Base-by-base conservation (phyloP, 495 filamentous ascomycete genomes). In the Trichoderma gamsii region DNA sequence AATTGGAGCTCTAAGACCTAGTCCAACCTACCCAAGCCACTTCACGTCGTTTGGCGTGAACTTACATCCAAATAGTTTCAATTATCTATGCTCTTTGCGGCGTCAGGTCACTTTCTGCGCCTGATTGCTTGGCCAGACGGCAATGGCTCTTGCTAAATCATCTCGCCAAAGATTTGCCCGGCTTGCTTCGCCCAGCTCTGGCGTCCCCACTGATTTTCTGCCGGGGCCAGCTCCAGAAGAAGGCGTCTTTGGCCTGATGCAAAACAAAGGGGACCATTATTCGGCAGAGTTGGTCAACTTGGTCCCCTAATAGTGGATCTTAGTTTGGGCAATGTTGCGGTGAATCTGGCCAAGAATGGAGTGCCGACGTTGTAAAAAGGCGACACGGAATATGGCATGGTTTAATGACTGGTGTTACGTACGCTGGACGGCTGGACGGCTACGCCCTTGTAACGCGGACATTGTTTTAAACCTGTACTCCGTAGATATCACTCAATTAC, bases 241-340 rank as follows among this genome's bases (percentile, higher is more conserved):
- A 46, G 43, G 18, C 12, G 3, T 15, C 43, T 46, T 46, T 46
- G 43, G 13, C 43, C 13, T 46, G 51, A 56, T 21, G 51, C 51
- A 25, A 23, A 56, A n/a, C 23, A 61, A 61, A 61, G 56, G 56
- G 27, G 56, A 25, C 27, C 12, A 61, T 29, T 32, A 16, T 61
- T 61, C 25, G 56, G 49, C 21, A 52, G 49, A 52, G 25, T 52
- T 11, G 56, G 29, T 61, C 56, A 16, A 32, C 56, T 61, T 61
- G 27, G 56, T 29, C 56, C 56, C 56, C 56, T 61, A 61, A 61
- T 61, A 61, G 56, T 61, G 56, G 56, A 61, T 61, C 56, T 27
- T 25, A 35, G 12, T 8, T 6, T 61, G 27, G 56, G 25, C 56
- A 7, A 61, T 61, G 56, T 61, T 61, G 56, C 56, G 56, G 56